Percentiles rank a stretch among this genome's conserved stretches.
These are phyloP conservation scores for Thuja plicata DNA, from an alignment of 83 land plant species.

Conservation along the genomic window DNA sequence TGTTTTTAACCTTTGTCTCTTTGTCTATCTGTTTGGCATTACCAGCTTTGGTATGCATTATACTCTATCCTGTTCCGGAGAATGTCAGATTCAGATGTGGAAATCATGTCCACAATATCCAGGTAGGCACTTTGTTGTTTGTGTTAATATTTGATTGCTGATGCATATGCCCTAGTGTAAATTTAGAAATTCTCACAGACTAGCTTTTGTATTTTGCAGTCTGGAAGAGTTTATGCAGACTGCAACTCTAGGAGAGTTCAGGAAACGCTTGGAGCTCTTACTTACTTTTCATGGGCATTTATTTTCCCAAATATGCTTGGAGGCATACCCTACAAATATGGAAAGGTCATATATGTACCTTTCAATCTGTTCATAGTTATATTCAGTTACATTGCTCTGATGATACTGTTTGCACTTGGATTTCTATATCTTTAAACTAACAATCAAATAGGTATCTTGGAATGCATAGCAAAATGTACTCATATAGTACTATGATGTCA, in stretches of 20 bases:
- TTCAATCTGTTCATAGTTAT: background rate
- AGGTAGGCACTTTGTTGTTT: constrained; percentile 29
- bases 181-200: background rate
- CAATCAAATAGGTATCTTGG: background rate
- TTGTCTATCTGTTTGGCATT: background rate
- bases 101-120: constrained; percentile 30
- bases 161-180: background rate
- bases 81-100: constrained; percentile 20
- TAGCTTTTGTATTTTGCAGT: constrained; percentile 37
- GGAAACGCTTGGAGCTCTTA: constrained; percentile 64
- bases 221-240: constrained; percentile 74
- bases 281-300: constrained; percentile 72
- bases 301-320: constrained; percentile 20
- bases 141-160: background rate
- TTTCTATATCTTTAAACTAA: background rate
- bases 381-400: background rate
- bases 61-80: constrained; percentile 35
- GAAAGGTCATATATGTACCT: background rate
- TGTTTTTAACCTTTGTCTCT: background rate
- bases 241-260: constrained; percentile 74
- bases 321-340: constrained; percentile 20
- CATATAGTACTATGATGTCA: background rate
- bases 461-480: background rate
- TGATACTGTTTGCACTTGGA: background rate
- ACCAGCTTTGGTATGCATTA: constrained; percentile 73